phyloP scores from a whole-genome alignment of 2,329 filamentous ascomycete genomes.

The Botrytis aclada region DNA sequence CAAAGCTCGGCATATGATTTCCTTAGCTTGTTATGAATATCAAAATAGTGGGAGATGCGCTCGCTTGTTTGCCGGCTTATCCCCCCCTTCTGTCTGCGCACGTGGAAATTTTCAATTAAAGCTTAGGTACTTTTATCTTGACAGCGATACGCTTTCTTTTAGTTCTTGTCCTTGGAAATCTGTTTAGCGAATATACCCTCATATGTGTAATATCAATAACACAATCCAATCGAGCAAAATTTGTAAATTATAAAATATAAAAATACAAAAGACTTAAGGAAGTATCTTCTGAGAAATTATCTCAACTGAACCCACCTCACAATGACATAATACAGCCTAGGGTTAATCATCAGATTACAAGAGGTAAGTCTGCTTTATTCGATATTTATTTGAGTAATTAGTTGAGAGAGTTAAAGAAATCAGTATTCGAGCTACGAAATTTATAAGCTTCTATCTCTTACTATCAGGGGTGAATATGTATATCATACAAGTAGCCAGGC shows the following conservation, averaged over 20 bases:
- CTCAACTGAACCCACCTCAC: too few relatives aligned
- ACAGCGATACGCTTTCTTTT: not conserved
- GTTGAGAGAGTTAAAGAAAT: not conserved
- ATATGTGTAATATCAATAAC: not conserved
- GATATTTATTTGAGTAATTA: not conserved
- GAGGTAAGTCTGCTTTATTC: not conserved
- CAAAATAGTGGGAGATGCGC: not conserved
- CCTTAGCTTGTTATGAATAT: not conserved
- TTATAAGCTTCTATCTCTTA: not conserved
- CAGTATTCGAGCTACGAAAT: not conserved
- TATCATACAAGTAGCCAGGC: too few relatives aligned
- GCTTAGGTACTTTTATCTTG: not conserved
- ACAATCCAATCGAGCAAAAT: not conserved
- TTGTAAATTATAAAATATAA: not conserved
- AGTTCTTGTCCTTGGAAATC: not conserved
- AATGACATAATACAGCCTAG: rapidly evolving
- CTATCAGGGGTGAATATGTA: too few relatives aligned
- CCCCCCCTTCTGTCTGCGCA: not conserved
- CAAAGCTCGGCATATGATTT: not conserved
- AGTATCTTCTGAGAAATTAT: not conserved
- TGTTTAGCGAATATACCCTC: not conserved
- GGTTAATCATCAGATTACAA: not conserved
- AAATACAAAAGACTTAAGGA: not conserved
- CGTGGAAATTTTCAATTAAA: not conserved
- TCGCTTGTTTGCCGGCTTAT: not conserved